Evolutionary conservation across 1,284 basidiomycete genomes (phyloP).

Genomic region (Pterulicium gracile): DNA sequence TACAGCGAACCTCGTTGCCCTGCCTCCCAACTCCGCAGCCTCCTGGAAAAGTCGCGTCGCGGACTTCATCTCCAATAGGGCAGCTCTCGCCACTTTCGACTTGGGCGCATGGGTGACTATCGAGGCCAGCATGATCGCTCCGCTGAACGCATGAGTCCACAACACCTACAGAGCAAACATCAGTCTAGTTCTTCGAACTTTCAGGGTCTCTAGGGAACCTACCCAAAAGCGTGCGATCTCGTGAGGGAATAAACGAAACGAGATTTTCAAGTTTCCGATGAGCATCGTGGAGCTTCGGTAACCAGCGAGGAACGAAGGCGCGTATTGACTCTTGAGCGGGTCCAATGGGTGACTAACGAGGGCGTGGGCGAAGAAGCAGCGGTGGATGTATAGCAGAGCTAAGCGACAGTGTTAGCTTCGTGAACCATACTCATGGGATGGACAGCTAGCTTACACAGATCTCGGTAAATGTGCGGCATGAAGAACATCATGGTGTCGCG

Average conservation of each 20-base stretch:
- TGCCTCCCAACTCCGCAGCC: slow-evolving; percentile 47
- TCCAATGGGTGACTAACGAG: slow-evolving; percentile 43
- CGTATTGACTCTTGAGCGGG: slow-evolving; percentile 52
- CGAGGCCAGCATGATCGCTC: slow-evolving; percentile 57
- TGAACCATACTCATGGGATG: slow-evolving; percentile 1
- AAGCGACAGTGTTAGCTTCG: slow-evolving; percentile 1
- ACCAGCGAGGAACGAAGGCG: slow-evolving; percentile 54
- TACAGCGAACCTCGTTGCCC: slow-evolving; percentile 57
- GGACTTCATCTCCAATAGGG: slow-evolving; percentile 44
- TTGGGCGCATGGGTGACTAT: slow-evolving; percentile 55
- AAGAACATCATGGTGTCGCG: slow-evolving; percentile 49
- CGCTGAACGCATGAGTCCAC: slow-evolving; percentile 56
- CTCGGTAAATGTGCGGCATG: slow-evolving; percentile 58
- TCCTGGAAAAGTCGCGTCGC: slow-evolving; percentile 52
- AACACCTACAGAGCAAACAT: neutral
- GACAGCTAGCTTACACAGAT: slow-evolving; percentile 36
- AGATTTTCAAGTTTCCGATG: slow-evolving; percentile 33
- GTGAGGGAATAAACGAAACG: slow-evolving; percentile 45
- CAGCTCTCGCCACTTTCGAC: slow-evolving; percentile 56
- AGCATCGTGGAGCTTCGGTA: slow-evolving; percentile 52
- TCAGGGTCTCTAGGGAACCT: too few relatives aligned
- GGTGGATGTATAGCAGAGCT: slow-evolving; percentile 59
- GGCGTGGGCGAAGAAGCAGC: slow-evolving; percentile 58
- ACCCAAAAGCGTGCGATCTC: slow-evolving; percentile 53
- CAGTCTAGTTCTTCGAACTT: too few relatives aligned